Base-by-base conservation (phyloP, 1,284 basidiomycete species). In the Thecaphora thlaspeos region DNA sequence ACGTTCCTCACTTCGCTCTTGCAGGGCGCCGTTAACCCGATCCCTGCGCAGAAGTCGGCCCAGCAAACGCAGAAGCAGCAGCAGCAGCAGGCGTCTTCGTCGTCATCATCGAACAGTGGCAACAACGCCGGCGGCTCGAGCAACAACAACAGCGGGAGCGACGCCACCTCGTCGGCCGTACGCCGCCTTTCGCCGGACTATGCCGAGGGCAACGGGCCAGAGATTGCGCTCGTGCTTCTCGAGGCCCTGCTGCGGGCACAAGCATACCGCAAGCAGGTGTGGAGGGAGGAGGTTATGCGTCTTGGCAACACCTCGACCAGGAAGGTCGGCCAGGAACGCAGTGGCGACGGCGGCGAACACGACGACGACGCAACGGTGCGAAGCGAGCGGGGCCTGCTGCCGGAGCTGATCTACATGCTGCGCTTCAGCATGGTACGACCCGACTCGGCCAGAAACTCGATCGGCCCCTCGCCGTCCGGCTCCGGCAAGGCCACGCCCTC, bases 181-280 rank as follows among this genome's bases (percentile, higher is more conserved):
- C 57, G 62, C 17, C 47, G 62, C 28, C 45, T 46, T 30, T 65
- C 54, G 7, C 62, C 62, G 8, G 69, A 68, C 39, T 73, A 56
- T 58, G 71, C 75, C 7, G 68, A 76, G 38, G 75, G 75, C 18
- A 86, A 89, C 71, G 89, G 88, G 59, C 88, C 88, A 47, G 93
- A 96, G 75, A 85, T 95, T 38, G 88, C 88, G 1, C 89, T 95
- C 1, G 91, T 94, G 77, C 90, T 89, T 63, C 83, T 96, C 4
- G 90, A 91, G 75, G 86, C 88, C 1, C 80, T 94, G n/a, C 82
- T 97, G 11, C 84, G 91, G 17, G 85, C 88, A 18, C 85, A 87
- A 46, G 85, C 90, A 73, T 88, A 86, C 68, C 84, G 93, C 41
- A 82, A 71, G 38, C 71, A 75, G 7, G 80, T 81, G 1, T 83